A percentile compares a stretch with the other conserved stretches of the same genome.
These are phyloP conservation scores for Zalaria sp. DNA, from an alignment of 2,329 filamentous ascomycete species.

Conservation along the genomic window DNA sequence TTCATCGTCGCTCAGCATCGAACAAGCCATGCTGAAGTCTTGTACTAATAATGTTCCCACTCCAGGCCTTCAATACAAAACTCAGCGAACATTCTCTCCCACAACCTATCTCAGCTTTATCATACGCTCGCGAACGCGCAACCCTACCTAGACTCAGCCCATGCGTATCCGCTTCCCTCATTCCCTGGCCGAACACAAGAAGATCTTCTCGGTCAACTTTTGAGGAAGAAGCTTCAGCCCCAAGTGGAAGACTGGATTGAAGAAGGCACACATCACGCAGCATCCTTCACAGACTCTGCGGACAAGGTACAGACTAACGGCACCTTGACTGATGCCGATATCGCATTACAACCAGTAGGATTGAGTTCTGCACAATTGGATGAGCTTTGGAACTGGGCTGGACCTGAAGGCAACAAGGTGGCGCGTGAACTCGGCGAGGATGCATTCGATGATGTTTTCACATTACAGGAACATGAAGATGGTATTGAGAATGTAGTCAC, in stretches of 20 bases:
- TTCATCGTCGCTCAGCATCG: neutral
- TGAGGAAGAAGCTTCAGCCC: constrained; percentile 75
- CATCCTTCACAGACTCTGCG: constrained; percentile 3
- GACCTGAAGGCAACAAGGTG: constrained; percentile 31
- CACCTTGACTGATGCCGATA: neutral
- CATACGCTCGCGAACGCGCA: constrained; percentile 50
- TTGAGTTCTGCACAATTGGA: constrained; percentile 37
- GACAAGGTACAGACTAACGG: constrained; percentile 8
- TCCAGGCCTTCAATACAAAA: constrained; percentile 16
- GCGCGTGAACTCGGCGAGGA: constrained; percentile 22
- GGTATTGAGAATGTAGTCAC: constrained; percentile 60
- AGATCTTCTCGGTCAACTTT: constrained; percentile 47
- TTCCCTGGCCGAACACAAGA: constrained; percentile 51
- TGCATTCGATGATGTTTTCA: constrained; percentile 54
- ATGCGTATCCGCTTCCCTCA: constrained; percentile 61
- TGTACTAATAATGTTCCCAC: constrained; percentile 1
- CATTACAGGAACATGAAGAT: constrained; percentile 50
- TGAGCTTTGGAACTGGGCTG: constrained; percentile 46
- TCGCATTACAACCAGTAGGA: constrained; percentile 4
- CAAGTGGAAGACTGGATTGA: constrained; percentile 60
- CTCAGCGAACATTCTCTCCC: constrained; percentile 18
- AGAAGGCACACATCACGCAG: constrained; percentile 16
- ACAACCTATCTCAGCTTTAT: constrained; percentile 54
- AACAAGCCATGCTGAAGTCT: no score
- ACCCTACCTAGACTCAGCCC: constrained; percentile 53